Base-by-base conservation (phyloP, 1,284 basidiomycete species). In the Heterobasidion annosum region DNA sequence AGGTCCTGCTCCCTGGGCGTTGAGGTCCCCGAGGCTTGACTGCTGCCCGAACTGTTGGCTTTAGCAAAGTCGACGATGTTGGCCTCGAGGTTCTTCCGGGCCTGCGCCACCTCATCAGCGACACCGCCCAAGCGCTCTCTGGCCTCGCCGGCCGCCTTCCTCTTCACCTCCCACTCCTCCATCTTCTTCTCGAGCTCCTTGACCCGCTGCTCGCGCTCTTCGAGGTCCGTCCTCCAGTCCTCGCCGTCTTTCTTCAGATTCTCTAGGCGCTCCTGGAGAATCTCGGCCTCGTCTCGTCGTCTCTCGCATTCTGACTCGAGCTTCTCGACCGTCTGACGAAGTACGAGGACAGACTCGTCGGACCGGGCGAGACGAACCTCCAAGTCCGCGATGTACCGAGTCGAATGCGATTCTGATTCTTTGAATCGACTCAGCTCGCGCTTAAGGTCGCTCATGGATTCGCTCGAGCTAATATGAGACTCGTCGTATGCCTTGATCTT, bases 321-420 rank as follows among this genome's bases (percentile, higher is more conserved):
- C 34, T 71, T 77, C 60, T 91, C 88, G 10, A 98, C 81, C 32
- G 81, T 85, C 43, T 77, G 78, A 35, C 84, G 80, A 3, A 98
- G 75, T 8, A 71, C 68, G 1, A 86, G 70, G 10, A 88, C 76
- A 18, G 85, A 86, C 61, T 91, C 85, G 61, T 97, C 93, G 1
- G 90, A 81, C 48, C 83, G 85, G 16, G 84, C 74, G 10, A 98
- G 76, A 32, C 91, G 86, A 48, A 78, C 73, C 68, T 99, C 96
- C 18, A 99, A 78, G 54, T 95, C 93, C n/a, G 82, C 73, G 56
- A 98, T 93, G 68, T 98, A 97, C 59, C 83, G 78, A 45, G 79
- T 69, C 9, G 88, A 86, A 54, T 86, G 80, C 1, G 73, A 71
- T 61, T 95, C 91, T 1, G 77, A 70, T 52, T 96, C 91, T 65